Evolutionary conservation across 305 asterid species (phyloP).

Genomic region (Fraxinus baroniana): DNA sequence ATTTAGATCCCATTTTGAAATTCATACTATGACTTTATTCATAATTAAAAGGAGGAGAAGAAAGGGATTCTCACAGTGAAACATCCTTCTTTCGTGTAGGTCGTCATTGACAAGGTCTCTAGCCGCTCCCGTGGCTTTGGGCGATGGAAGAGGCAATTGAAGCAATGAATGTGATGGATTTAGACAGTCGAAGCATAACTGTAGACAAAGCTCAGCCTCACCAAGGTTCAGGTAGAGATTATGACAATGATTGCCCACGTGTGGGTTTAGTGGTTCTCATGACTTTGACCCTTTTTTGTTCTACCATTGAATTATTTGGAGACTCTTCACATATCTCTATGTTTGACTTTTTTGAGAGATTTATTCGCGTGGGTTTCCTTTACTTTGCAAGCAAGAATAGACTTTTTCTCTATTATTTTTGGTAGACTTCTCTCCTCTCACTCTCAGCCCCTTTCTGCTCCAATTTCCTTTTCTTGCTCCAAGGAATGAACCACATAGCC

Average conservation of each 20-base stretch:
- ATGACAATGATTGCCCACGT: constrained; percentile 47
- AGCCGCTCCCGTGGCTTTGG: constrained; percentile 93
- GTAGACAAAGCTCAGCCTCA: constrained; percentile 84
- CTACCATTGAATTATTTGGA: no score
- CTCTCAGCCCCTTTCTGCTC: no score
- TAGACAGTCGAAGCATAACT: constrained; percentile 73
- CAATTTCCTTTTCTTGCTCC: no score
- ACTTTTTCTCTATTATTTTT: no score
- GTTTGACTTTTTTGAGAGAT: no score
- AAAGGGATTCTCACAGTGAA: neutral
- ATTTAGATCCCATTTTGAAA: neutral
- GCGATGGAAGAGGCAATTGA: constrained; percentile 80
- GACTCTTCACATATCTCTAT: no score
- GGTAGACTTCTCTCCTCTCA: no score
- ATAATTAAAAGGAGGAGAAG: neutral
- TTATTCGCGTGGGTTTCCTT: no score
- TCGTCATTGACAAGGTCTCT: constrained; percentile 67
- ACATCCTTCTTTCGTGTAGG: constrained; percentile 32
- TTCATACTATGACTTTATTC: neutral
- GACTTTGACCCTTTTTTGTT: no score
- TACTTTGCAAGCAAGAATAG: no score
- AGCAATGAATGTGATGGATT: constrained; percentile 77
- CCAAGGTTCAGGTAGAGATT: constrained; percentile 62
- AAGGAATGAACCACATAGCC: no score
- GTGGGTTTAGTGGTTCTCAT: constrained; percentile 36